Conservation (phyloP, 352 stramenopile species). For the Pythium phragmiticola region DNA sequence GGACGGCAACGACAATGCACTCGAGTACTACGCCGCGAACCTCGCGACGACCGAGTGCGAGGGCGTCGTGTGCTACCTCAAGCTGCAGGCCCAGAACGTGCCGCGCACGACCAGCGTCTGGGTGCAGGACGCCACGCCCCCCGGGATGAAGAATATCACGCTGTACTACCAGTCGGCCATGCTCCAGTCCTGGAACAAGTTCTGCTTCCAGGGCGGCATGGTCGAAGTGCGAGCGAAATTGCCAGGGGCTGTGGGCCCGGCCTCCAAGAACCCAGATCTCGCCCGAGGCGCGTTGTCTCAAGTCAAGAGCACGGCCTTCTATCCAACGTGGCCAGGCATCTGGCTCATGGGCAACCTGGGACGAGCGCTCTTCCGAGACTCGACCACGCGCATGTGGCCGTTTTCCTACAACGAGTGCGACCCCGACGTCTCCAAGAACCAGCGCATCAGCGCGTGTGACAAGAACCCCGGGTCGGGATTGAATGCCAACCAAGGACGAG, state of each 20-base stretch:
- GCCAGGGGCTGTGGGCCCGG: slow-evolving; percentile 69
- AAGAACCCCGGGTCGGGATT: slow-evolving; percentile 86
- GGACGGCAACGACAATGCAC: slow-evolving; percentile 40
- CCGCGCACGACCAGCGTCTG: slow-evolving; percentile 42
- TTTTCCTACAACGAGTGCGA: slow-evolving; percentile 93
- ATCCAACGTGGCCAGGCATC: slow-evolving; percentile 89
- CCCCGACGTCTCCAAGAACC: slow-evolving; percentile 34
- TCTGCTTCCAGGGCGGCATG: slow-evolving; percentile 93
- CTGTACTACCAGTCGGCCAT: slow-evolving; percentile 82
- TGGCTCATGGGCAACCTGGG: slow-evolving; percentile 94
- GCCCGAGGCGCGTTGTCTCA: background rate
- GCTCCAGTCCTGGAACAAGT: slow-evolving; percentile 94
- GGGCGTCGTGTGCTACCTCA: slow-evolving; percentile 47
- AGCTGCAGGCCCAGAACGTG: slow-evolving; percentile 44
- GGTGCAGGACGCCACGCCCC: slow-evolving; percentile 52
- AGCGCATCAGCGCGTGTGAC: slow-evolving; percentile 84
- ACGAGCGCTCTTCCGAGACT: slow-evolving; percentile 87
- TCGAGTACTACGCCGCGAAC: slow-evolving; percentile 23
- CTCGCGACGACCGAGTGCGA: slow-evolving; percentile 18
- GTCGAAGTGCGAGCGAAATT: slow-evolving; percentile 91
- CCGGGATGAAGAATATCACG: slow-evolving; percentile 47
- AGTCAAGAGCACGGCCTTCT: slow-evolving; percentile 25
- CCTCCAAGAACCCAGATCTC: slow-evolving; percentile 27
- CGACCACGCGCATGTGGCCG: slow-evolving; percentile 90
- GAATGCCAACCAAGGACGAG: slow-evolving; percentile 79